Evolutionary conservation across 495 filamentous ascomycete species (phyloP).

Genomic region (Acidomyces sp.): DNA sequence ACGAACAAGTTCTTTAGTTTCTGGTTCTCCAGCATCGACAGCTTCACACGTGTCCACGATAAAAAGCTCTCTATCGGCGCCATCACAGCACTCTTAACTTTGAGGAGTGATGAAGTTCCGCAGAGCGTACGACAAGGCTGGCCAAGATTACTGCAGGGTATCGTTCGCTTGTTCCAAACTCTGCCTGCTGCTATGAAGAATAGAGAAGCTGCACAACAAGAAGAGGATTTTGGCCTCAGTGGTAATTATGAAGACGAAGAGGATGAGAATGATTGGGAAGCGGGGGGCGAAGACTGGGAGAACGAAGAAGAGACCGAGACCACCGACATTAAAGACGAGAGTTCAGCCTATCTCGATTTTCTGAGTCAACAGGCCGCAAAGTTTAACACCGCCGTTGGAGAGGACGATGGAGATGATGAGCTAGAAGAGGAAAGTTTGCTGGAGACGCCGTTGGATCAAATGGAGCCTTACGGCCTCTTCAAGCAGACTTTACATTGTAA

Average conservation of each 20-base stretch:
- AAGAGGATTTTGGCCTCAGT: constrained; percentile 64
- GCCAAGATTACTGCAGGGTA: constrained; percentile 86
- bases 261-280: constrained; percentile 61
- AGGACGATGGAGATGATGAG: constrained; percentile 78
- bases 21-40: constrained; percentile 94
- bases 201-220: constrained; percentile 84
- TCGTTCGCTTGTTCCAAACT: constrained; percentile 81
- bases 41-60: constrained; percentile 87
- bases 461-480: constrained; percentile 88
- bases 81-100: constrained; percentile 68
- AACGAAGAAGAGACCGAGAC: constrained; percentile 32
- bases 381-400: constrained; percentile 52
- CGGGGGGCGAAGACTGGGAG: constrained; percentile 52
- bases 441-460: constrained; percentile 84
- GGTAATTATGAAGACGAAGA: constrained; percentile 48
- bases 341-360: constrained; percentile 89
- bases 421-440: constrained; percentile 84
- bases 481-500: constrained; percentile 67
- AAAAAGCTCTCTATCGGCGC: constrained; percentile 95
- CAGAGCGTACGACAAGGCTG: constrained; percentile 84
- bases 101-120: constrained; percentile 67
- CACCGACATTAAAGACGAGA: constrained; percentile 72
- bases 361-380: constrained; percentile 80
- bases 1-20: constrained; percentile 99
- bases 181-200: constrained; percentile 76